These are phyloP conservation scores for Taphrina wiesneri DNA, from an alignment of 1,139 yeast genomes.

Conservation along the genomic window DNA sequence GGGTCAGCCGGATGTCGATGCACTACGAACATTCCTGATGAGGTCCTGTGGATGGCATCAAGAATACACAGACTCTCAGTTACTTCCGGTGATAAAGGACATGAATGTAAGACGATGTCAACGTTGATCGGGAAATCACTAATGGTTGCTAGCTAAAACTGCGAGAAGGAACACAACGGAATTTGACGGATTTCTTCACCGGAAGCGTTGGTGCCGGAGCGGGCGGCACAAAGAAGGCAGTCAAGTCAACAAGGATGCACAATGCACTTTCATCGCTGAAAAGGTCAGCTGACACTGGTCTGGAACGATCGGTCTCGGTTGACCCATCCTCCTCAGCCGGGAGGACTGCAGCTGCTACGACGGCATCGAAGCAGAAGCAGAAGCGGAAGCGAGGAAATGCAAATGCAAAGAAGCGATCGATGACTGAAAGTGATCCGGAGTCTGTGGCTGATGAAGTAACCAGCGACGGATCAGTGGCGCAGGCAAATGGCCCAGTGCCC, in stretches of 20 bases:
- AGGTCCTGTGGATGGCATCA: constrained; percentile 79
- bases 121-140: neutral
- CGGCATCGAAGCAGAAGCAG: neutral
- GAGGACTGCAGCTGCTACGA: neutral
- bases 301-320: neutral
- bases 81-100: constrained; percentile 84
- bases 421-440: neutral
- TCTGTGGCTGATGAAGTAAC: constrained; percentile 9
- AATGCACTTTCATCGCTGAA: constrained; percentile 10
- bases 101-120: constrained; percentile 52
- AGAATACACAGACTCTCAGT: constrained; percentile 73
- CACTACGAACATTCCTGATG: constrained; percentile 68
- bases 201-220: constrained; percentile 34
- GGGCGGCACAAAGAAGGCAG: constrained; percentile 12
- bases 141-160: constrained; percentile 40
- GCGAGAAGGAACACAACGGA: constrained; percentile 56
- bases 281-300: neutral
- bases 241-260: constrained; percentile 21
- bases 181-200: constrained; percentile 58
- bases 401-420: constrained; percentile 1
- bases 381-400: neutral
- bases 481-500: neutral
- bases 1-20: constrained; percentile 88
- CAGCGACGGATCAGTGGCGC: constrained; percentile 5
- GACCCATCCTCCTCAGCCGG: neutral